phyloP scores from a whole-genome alignment of 371 early-diverging fungal species.

The Mortierella sp. region DNA sequence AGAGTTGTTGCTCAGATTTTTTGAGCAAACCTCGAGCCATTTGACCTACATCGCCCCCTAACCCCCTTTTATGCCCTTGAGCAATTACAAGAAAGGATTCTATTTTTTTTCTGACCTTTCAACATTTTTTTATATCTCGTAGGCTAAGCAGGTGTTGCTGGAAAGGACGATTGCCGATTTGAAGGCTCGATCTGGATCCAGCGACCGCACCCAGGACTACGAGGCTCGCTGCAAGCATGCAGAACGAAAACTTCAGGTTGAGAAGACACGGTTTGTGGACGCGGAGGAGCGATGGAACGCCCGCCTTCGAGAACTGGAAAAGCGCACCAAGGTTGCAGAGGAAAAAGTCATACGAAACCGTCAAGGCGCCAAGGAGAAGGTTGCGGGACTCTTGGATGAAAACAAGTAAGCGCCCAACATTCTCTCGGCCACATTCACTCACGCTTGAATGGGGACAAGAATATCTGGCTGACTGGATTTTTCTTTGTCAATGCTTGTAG shows the following conservation, averaged over 20 bases:
- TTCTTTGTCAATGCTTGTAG: constrained; percentile 3
- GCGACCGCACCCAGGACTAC: constrained; percentile 25
- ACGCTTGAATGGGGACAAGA: not conserved
- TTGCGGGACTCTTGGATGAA: constrained; percentile 35
- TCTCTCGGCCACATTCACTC: not conserved
- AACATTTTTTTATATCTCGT: not conserved
- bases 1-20: constrained; percentile 53
- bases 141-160: constrained; percentile 29
- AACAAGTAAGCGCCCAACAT: constrained; percentile 26
- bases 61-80: not conserved
- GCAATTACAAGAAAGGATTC: not conserved
- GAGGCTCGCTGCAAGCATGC: constrained; percentile 43
- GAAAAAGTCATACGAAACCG: constrained; percentile 39
- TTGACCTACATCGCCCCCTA: constrained; percentile 36
- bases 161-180: constrained; percentile 29
- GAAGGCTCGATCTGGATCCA: constrained; percentile 24
- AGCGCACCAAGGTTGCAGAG: constrained; percentile 53
- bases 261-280: constrained; percentile 27
- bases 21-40: constrained; percentile 56
- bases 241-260: constrained; percentile 36
- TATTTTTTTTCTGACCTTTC: not conserved
- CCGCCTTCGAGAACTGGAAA: constrained; percentile 47
- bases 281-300: constrained; percentile 55
- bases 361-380: constrained; percentile 48
- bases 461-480: not conserved